Evolutionary conservation across 192 early-diverging fungal species (phyloP).

Genomic region (Powellomyces hirtus): DNA sequence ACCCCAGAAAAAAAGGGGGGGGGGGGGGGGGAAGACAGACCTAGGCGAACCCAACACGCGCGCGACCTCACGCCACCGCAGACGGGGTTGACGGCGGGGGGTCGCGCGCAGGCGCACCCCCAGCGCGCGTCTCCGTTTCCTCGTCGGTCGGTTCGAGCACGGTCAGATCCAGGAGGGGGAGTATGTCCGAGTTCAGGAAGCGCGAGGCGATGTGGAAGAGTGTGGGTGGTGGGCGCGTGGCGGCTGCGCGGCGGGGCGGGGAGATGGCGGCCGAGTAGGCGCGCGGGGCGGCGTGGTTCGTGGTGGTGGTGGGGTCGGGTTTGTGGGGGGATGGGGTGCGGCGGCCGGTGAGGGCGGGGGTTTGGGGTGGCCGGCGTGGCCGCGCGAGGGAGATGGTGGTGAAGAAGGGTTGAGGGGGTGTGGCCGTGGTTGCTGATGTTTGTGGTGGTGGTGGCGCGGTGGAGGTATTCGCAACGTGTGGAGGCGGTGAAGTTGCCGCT

Average conservation of each 20-base stretch:
- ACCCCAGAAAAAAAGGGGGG: too few relatives aligned
- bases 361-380: not conserved
- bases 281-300: not conserved
- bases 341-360: not conserved
- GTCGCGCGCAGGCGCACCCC: too few relatives aligned
- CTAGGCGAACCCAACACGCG: too few relatives aligned
- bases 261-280: not conserved
- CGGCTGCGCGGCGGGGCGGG: not conserved
- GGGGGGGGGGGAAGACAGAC: too few relatives aligned
- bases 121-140: too few relatives aligned
- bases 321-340: not conserved
- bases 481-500: not conserved
- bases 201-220: not conserved
- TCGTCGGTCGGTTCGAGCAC: not conserved
- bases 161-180: not conserved
- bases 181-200: not conserved
- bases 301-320: not conserved
- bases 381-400: too few relatives aligned
- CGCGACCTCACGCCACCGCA: too few relatives aligned
- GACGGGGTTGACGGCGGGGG: too few relatives aligned
- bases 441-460: too few relatives aligned
- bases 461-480: too few relatives aligned
- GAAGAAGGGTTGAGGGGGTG: not conserved
- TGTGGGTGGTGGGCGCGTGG: not conserved
- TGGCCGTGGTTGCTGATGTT: too few relatives aligned